Base-by-base conservation (phyloP, 768 basidiomycete genomes). In the Lactarius psammicola region DNA sequence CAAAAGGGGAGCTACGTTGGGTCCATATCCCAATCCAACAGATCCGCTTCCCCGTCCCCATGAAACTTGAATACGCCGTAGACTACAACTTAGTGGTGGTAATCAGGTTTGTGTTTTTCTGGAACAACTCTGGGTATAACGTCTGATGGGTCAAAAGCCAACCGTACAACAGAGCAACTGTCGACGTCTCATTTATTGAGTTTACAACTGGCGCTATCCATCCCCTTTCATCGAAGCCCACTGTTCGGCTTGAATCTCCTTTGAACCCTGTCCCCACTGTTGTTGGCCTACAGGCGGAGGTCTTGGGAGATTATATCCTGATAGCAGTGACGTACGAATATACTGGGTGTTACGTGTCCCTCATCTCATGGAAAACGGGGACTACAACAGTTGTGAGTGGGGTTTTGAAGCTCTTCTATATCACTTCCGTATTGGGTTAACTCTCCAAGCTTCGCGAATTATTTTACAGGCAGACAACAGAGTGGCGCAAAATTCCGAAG, bases 311-410 rank as follows among this genome's bases (percentile, higher is more conserved):
- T 53, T 34, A 66, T 26, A 18, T 66, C 36, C n/a, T 66, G 55
- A 53, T 44, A 20, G 40, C 60, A 13, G 56, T 58, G 56, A 66
- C 59, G 46, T 62, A 60, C 31, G 56, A 59, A 33, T 56, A 60
- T 15, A 54, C 40, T 3, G 38, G 46, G 18, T 62, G 65, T 26
- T 62, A 11, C 23, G 17, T 66, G 3, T 66, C 49, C 49, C 60
- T 66, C 31, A 49, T 66, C 9, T 62, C 65, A 23, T 66, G 65
- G 65, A 66, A 66, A 30, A 30, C 49, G 18, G 65, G 65, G 30
- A 31, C 10, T 10, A 56, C 49, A 26, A 57, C 65, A 10, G 15
- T 57, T 20, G 65, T 66, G 56, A 49, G 65, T 57, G 4, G 6
- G 6, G 33, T 31, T 20, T 11, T 3, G 1, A 13, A 0, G 6